Percentiles rank a stretch among this genome's conserved stretches.
Evolutionary conservation across 768 basidiomycete species (phyloP).

Genomic region (Phanerodontia chrysosporium): DNA sequence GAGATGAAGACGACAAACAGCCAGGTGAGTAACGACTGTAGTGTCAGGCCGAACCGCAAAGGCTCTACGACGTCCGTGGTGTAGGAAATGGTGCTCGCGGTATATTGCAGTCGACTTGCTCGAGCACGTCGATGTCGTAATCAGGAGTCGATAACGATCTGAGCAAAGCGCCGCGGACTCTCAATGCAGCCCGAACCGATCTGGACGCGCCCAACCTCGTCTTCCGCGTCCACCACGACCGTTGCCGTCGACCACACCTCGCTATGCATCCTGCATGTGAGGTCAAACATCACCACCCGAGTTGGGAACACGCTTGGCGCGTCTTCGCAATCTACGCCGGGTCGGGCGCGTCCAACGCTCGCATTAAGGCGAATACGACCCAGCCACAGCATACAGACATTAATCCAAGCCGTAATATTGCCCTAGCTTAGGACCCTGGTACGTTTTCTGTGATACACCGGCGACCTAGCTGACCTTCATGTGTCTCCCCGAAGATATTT

Average conservation of each 20-base stretch:
- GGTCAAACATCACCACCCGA: neutral
- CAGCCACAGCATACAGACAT: no score
- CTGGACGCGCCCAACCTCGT: neutral
- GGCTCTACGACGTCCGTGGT: neutral
- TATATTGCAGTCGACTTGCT: neutral
- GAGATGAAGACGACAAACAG: neutral
- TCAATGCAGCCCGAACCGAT: neutral
- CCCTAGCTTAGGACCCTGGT: no score
- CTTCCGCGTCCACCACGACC: neutral
- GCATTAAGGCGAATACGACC: no score
- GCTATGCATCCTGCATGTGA: neutral
- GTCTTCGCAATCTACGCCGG: neutral
- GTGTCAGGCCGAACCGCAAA: neutral
- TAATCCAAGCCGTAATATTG: no score
- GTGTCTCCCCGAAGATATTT: no score
- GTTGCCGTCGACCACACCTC: neutral
- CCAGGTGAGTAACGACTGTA: neutral
- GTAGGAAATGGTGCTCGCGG: neutral
- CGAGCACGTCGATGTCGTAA: neutral
- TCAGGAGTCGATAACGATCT: slow-evolving; percentile 2
- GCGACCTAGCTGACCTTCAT: no score
- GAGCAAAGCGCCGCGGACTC: neutral
- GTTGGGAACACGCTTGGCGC: neutral
- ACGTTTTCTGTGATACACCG: no score
- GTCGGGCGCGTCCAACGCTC: neutral